Conservation (phyloP, 225 moss, liverwort and hornwort species). For the Bryoerythrophyllum caledonicum region DNA sequence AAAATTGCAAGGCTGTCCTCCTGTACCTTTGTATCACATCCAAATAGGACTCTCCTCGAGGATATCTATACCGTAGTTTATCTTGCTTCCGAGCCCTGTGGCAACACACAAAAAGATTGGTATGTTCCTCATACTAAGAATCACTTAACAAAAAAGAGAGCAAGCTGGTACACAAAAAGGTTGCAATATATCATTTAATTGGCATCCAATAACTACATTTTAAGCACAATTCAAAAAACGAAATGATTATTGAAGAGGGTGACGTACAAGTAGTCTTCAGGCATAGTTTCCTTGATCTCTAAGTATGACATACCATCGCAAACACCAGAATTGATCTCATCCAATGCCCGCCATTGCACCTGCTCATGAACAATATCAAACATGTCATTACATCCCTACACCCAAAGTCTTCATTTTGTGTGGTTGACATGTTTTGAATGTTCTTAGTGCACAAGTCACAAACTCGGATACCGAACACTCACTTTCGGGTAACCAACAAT, state of each 20-base stretch:
- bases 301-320: slow-evolving; percentile 98
- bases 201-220: background rate
- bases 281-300: slow-evolving; percentile 90
- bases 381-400: slow-evolving; percentile 20
- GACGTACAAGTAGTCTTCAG: slow-evolving; percentile 87
- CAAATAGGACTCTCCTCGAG: slow-evolving; percentile 96
- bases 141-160: background rate
- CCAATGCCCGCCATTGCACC: slow-evolving; percentile 99
- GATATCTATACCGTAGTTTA: slow-evolving; percentile 95
- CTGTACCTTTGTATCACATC: slow-evolving; percentile 94
- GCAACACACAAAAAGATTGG: slow-evolving; percentile 10
- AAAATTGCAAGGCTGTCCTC: background rate
- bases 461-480: slow-evolving; percentile 25
- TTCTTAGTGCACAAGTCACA: background rate
- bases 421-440: slow-evolving; percentile 7
- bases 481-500: slow-evolving; percentile 95
- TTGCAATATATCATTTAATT: background rate
- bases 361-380: slow-evolving; percentile 33
- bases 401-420: background rate
- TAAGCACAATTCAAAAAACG: background rate
- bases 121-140: slow-evolving; percentile 13
- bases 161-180: background rate
- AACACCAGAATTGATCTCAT: slow-evolving; percentile 96
- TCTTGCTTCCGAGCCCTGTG: slow-evolving; percentile 89
- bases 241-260: background rate